A percentile compares a stretch with the other conserved stretches of the same genome.
These are phyloP conservation scores for Tagetes patula DNA, from an alignment of 129 eudicot genomes.

Conservation along the genomic window DNA sequence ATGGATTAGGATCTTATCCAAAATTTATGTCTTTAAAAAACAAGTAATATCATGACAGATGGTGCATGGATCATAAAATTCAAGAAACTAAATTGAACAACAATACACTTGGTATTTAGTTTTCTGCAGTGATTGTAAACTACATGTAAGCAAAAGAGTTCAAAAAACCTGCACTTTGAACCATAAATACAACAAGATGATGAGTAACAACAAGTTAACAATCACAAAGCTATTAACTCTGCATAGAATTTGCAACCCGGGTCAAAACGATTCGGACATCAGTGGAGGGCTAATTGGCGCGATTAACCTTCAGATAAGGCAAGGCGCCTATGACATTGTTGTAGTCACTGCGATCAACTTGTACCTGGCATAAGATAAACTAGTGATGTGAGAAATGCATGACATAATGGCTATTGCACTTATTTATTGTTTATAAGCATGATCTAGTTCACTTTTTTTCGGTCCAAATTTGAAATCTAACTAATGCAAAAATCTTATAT, in stretches of 20 bases:
- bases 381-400: slow-evolving; percentile 18
- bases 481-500: background rate
- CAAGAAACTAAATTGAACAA: background rate
- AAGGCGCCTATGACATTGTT: slow-evolving; percentile 92
- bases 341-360: slow-evolving; percentile 91
- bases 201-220: slow-evolving; percentile 23
- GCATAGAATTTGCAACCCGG: slow-evolving; percentile 8
- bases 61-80: background rate
- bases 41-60: background rate
- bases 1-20: too few species aligned
- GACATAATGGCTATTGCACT: slow-evolving; percentile 20
- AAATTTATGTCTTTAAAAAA: too few species aligned
- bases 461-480: background rate
- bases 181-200: slow-evolving; percentile 35
- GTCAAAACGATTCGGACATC: slow-evolving; percentile 11
- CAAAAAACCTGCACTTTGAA: slow-evolving; percentile 18
- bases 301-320: slow-evolving; percentile 96
- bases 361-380: slow-evolving; percentile 49
- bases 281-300: slow-evolving; percentile 40
- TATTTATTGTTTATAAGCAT: background rate
- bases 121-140: slow-evolving; percentile 22
- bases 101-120: background rate
- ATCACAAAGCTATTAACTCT: slow-evolving; percentile 24
- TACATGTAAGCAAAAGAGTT: slow-evolving; percentile 15
- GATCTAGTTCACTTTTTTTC: background rate